phyloP scores from a whole-genome alignment of 2,329 filamentous ascomycete genomes.

The Trichothecium sympodiale region DNA sequence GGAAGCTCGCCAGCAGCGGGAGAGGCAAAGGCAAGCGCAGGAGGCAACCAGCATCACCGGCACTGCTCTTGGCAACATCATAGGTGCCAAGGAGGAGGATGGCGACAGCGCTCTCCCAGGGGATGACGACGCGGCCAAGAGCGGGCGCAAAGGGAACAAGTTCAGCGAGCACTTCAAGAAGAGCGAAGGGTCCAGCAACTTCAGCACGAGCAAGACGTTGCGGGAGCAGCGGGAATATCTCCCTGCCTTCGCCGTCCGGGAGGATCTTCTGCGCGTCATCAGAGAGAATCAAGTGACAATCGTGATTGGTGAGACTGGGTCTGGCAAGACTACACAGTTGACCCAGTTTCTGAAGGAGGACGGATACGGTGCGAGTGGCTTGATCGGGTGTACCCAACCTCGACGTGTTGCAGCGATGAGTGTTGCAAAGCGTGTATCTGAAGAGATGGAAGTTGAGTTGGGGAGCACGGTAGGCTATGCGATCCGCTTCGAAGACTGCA shows the following conservation, averaged over 20 bases:
- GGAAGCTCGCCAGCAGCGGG: slow-evolving; percentile 82
- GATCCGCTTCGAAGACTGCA: slow-evolving; percentile 97
- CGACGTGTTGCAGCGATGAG: slow-evolving; percentile 97
- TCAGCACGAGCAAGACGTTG: slow-evolving; percentile 85
- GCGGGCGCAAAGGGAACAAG: slow-evolving; percentile 45
- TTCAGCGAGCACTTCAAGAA: slow-evolving; percentile 89
- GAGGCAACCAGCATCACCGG: slow-evolving; percentile 89
- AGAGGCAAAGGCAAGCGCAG: slow-evolving; percentile 87
- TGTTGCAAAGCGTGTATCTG: slow-evolving; percentile 92
- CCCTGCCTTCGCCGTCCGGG: slow-evolving; percentile 90
- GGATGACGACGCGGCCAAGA: slow-evolving; percentile 54
- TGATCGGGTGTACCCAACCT: slow-evolving; percentile 95
- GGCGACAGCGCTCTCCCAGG: slow-evolving; percentile 80
- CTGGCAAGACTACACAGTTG: slow-evolving; percentile 93
- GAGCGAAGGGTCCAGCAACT: slow-evolving; percentile 73
- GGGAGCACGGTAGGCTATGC: slow-evolving; percentile 88
- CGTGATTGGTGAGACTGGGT: slow-evolving; percentile 93
- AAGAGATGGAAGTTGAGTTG: slow-evolving; percentile 93
- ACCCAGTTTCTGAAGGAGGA: slow-evolving; percentile 96
- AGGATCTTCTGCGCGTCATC: slow-evolving; percentile 84
- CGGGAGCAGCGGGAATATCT: slow-evolving; percentile 86
- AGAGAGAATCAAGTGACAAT: slow-evolving; percentile 95
- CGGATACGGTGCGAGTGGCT: slow-evolving; percentile 74
- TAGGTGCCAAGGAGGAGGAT: slow-evolving; percentile 89
- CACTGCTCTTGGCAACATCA: slow-evolving; percentile 84